Evolutionary conservation across 768 basidiomycete genomes (phyloP).

Genomic region (Harrya chromipes): DNA sequence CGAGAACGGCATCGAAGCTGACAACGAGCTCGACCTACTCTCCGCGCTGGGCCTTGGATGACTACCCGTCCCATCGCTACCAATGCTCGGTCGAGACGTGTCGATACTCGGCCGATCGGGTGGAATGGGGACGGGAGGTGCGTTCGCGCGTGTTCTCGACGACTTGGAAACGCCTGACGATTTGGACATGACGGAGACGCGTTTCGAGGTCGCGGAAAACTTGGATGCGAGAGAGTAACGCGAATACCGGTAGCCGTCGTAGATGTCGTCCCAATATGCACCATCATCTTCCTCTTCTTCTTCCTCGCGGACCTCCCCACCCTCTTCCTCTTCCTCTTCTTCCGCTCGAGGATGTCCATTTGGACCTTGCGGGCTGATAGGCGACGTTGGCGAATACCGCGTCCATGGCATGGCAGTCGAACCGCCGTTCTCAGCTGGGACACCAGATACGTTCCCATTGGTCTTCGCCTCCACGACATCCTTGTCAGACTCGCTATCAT

Average conservation of each 20-base stretch:
- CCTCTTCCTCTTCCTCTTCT: conserved; percentile 11
- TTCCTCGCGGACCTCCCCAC: conserved; percentile 8
- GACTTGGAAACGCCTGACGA: conserved; percentile 26
- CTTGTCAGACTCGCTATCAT: neutral
- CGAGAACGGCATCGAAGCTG: conserved; percentile 12
- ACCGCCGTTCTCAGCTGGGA: conserved; percentile 1
- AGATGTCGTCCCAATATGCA: conserved; percentile 72
- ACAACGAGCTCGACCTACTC: conserved; percentile 20
- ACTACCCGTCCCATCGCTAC: conserved; percentile 20
- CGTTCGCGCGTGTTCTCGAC: conserved; percentile 21
- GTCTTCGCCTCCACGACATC: conserved; percentile 1
- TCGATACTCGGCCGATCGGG: conserved; percentile 19
- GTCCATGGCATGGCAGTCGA: conserved; percentile 27
- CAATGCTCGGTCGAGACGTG: conserved; percentile 16
- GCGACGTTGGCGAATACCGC: conserved; percentile 26
- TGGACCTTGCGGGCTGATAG: conserved; percentile 6
- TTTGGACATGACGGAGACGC: conserved; percentile 19
- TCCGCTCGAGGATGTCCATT: neutral
- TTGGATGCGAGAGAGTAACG: conserved; percentile 49
- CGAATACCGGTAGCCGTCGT: conserved; percentile 78
- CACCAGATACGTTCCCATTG: conserved; percentile 2
- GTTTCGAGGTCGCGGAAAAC: conserved; percentile 23
- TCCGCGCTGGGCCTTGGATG: conserved; percentile 25
- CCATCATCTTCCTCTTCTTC: conserved; percentile 26
- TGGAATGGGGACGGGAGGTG: conserved; percentile 28